These are phyloP conservation scores for Tricholoma saponaceum DNA, from an alignment of 768 basidiomycete genomes.

Conservation along the genomic window DNA sequence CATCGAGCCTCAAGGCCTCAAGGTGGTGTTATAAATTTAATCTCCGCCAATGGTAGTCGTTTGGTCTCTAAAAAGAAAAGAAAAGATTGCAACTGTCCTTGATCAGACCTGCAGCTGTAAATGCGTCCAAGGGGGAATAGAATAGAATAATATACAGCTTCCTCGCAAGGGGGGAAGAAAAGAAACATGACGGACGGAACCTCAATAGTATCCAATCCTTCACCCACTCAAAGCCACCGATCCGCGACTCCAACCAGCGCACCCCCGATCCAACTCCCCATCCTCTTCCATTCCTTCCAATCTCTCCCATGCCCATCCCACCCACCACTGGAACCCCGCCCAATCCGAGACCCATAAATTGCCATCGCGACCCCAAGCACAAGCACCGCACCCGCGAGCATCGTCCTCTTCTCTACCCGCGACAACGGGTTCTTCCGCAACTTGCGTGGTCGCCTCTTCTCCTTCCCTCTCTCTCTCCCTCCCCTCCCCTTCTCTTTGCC, in stretches of 20 bases:
- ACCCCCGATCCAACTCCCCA: constrained; percentile 27
- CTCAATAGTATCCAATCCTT: neutral
- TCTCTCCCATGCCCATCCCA: constrained; percentile 20
- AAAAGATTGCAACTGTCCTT: too few species aligned
- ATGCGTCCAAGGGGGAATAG: too few species aligned
- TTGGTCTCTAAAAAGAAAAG: too few species aligned
- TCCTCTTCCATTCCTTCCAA: constrained; percentile 17
- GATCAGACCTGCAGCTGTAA: too few species aligned
- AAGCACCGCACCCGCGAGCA: constrained; percentile 64
- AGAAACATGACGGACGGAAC: too few species aligned
- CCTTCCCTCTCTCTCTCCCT: constrained; percentile 14
- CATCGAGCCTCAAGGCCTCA: too few species aligned
- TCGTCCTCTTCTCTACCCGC: constrained; percentile 32
- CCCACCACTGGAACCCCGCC: constrained; percentile 18
- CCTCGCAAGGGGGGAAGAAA: too few species aligned
- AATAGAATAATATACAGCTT: too few species aligned
- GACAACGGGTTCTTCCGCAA: constrained; percentile 17
- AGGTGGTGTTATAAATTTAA: too few species aligned
- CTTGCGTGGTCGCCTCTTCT: constrained; percentile 14
- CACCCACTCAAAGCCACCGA: constrained; percentile 1
- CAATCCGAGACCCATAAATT: constrained; percentile 40
- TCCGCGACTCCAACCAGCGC: constrained; percentile 20
- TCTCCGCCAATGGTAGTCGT: too few species aligned
- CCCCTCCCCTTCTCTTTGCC: constrained; percentile 9
- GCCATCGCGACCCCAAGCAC: constrained; percentile 71